Base-by-base conservation (phyloP, 352 stramenopile species). In the Blastocystis sp. region DNA sequence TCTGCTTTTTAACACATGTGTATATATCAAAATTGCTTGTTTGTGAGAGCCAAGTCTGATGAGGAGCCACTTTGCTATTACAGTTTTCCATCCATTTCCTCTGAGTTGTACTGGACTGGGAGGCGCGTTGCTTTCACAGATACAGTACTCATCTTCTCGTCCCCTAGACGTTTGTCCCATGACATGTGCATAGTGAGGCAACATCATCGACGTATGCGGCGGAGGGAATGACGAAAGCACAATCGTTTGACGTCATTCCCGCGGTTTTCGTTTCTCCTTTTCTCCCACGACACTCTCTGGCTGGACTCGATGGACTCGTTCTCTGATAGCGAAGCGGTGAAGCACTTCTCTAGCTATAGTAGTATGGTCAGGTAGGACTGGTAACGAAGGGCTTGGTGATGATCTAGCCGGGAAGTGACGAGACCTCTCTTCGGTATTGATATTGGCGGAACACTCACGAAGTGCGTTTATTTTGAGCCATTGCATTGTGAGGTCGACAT, bases 391-490 rank as follows among this genome's bases (percentile, higher is more conserved):
- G 45, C 11, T 69, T 56, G 23, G 17, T 67, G 52, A 59, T 48
- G 48, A 52, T 48, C 34, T 84, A 60, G 53, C 28, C 74, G 52
- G 21, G 56, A 45, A 19, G 74, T 84, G 11, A 84, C 45, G 2
- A 48, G 66, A 14, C 74, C 74, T 91, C 59, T 90, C 90, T 64
- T 91, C 61, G 94, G 93, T 45, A 92, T 97, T 86, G 94, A 97
- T 89, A 94, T 97, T 64, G 94, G 94, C 79, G 94, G 94, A 64
- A 96, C 93, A 64, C 90, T 97, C 66, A 92, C 92, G 65, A 97
- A 97, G 89, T 91, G 97, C 67, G 94, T 97, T 56, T 97, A 96
- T 91, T 96, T 98, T 86, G 94, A 97, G 88, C 93, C 94, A 43
- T 77, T 69, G 70, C 91, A 93, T 60, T 77, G 89, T 69, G 88